Conservation (phyloP, 1,284 basidiomycete genomes). For the Puccinia triticina region DNA sequence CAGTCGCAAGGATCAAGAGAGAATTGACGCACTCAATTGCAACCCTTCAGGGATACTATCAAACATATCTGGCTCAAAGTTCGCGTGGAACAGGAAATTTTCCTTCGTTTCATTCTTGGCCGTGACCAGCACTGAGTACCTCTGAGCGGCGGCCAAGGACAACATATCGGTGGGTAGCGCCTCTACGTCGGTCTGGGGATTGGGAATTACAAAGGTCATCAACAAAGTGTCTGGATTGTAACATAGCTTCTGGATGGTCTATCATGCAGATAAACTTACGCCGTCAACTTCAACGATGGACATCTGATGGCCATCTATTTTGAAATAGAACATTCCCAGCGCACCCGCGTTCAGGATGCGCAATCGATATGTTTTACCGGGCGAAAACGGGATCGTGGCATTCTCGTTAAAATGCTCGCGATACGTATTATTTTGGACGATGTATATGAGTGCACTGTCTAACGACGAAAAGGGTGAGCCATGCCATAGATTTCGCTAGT, state of each 20-base stretch:
- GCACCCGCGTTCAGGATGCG: constrained; percentile 74
- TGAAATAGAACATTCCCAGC: constrained; percentile 71
- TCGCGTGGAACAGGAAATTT: constrained; percentile 87
- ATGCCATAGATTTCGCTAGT: not conserved
- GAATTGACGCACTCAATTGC: constrained; percentile 67
- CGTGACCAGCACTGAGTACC: constrained; percentile 88
- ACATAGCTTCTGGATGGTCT: not conserved
- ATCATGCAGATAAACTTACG: constrained; percentile 59
- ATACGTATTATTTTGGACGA: constrained; percentile 66
- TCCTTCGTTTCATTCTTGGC: constrained; percentile 77
- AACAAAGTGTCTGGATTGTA: not conserved
- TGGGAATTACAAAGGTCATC: not conserved
- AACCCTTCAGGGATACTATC: constrained; percentile 74
- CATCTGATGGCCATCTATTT: constrained; percentile 89
- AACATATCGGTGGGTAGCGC: constrained; percentile 73
- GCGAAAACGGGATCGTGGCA: constrained; percentile 76
- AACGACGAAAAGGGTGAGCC: constrained; percentile 14
- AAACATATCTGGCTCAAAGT: constrained; percentile 84
- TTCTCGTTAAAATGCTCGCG: constrained; percentile 69
- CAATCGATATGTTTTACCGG: constrained; percentile 73
- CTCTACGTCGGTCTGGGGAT: constrained; percentile 67
- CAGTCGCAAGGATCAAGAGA: not conserved
- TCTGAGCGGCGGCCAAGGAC: constrained; percentile 79
- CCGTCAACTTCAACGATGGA: constrained; percentile 85
- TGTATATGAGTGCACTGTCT: constrained; percentile 84